A percentile compares a stretch with the other conserved stretches of the same genome.
Evolutionary conservation across 208 protist genomes (phyloP).

Genomic region (Leishmania martiniquensis): DNA sequence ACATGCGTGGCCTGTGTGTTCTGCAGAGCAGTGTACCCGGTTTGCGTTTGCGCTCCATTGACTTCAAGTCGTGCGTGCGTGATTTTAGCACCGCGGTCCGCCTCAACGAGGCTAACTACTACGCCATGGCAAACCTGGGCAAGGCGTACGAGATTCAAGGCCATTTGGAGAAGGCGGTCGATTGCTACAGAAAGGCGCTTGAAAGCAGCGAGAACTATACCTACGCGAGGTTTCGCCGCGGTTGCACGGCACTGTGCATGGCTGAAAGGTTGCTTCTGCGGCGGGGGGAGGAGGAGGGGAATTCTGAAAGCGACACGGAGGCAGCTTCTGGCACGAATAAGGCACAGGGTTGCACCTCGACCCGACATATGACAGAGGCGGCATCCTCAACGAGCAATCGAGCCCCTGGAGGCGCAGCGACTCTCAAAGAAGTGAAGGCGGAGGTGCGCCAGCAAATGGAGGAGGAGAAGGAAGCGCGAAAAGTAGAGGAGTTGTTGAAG

Average conservation of each 20-base stretch:
- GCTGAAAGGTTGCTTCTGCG: conserved; percentile 40
- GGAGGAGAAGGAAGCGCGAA: conserved; percentile 23
- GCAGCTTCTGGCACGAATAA: neutral
- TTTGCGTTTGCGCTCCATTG: conserved; percentile 59
- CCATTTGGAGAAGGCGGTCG: conserved; percentile 64
- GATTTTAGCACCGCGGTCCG: conserved; percentile 86
- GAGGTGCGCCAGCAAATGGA: conserved; percentile 45
- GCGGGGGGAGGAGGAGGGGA: conserved; percentile 1
- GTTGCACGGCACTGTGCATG: conserved; percentile 60
- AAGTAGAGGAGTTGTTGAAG: conserved; percentile 1
- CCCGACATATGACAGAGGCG: neutral
- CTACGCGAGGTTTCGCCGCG: conserved; percentile 78
- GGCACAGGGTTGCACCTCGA: neutral
- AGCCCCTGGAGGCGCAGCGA: conserved; percentile 1
- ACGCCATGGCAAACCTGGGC: conserved; percentile 92
- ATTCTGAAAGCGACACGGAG: conserved; percentile 1
- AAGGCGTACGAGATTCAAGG: conserved; percentile 88
- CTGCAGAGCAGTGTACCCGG: conserved; percentile 74
- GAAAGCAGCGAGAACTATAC: conserved; percentile 77
- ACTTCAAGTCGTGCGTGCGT: conserved; percentile 76
- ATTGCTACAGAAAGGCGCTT: conserved; percentile 77
- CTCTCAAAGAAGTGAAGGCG: conserved; percentile 30
- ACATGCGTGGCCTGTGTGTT: conserved; percentile 89
- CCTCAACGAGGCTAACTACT: conserved; percentile 94
- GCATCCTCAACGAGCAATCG: neutral